A percentile compares a stretch with the other conserved stretches of the same genome.
These are phyloP conservation scores for Sergeia podlipaevii DNA, from an alignment of 208 protist genomes.

Conservation along the genomic window DNA sequence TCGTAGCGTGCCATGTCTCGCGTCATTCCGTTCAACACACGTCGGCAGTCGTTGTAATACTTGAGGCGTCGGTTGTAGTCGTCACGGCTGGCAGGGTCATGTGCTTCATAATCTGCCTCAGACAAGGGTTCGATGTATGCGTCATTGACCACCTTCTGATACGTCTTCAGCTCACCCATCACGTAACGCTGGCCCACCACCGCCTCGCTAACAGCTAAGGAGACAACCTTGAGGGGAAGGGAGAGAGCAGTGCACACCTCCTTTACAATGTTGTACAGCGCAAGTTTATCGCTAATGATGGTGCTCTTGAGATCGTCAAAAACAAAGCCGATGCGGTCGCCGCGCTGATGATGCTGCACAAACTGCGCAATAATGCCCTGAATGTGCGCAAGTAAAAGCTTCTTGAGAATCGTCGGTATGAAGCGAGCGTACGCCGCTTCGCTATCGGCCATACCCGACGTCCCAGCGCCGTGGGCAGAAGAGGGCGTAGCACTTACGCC, in stretches of 20 bases:
- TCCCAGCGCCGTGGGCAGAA: too few species aligned
- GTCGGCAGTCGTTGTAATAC: slow-evolving; percentile 77
- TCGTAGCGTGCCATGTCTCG: slow-evolving; percentile 22
- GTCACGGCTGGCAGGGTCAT: slow-evolving; percentile 39
- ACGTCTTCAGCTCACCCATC: slow-evolving; percentile 25
- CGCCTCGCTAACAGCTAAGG: slow-evolving; percentile 61
- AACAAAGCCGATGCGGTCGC: slow-evolving; percentile 28
- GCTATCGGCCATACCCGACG: too few species aligned
- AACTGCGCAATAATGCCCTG: neutral
- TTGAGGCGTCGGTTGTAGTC: slow-evolving; percentile 72
- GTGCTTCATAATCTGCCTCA: slow-evolving; percentile 72
- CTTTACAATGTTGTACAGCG: slow-evolving; percentile 41
- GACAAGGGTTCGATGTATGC: slow-evolving; percentile 43
- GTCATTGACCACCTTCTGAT: slow-evolving; percentile 20
- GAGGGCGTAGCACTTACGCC: too few species aligned
- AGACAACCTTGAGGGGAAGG: slow-evolving; percentile 46
- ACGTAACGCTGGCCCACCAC: slow-evolving; percentile 47
- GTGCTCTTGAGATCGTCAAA: slow-evolving; percentile 67
- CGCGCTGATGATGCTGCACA: too few species aligned
- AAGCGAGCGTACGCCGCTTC: neutral
- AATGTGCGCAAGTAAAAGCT: slow-evolving; percentile 6
- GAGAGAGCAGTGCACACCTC: slow-evolving; percentile 25
- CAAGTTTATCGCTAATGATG: slow-evolving; percentile 42
- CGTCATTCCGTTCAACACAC: slow-evolving; percentile 34
- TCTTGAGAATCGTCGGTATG: slow-evolving; percentile 1